Conservation (phyloP, 495 filamentous ascomycete species). For the Aspergillus taichungensis region DNA sequence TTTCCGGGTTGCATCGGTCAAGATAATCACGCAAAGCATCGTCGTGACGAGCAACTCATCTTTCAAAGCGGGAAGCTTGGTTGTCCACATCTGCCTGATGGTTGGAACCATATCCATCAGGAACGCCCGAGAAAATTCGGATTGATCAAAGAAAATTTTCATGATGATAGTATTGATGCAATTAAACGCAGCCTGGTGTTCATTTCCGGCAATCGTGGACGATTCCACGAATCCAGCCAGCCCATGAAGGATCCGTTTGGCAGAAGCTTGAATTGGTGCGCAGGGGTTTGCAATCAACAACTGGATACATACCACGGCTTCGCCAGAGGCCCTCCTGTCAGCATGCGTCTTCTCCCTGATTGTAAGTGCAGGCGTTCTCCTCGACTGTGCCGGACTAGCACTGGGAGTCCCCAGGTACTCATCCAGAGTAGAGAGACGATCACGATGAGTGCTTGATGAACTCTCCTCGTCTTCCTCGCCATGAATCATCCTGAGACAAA, state of each 20-base stretch:
- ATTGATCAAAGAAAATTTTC: constrained; percentile 57
- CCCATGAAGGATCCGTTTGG: constrained; percentile 47
- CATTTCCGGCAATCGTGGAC: constrained; percentile 48
- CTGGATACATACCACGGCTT: constrained; percentile 58
- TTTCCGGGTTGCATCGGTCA: constrained; percentile 17
- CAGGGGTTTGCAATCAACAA: constrained; percentile 58
- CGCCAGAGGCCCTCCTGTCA: constrained; percentile 35
- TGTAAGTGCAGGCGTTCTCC: constrained; percentile 21
- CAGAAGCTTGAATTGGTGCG: constrained; percentile 55
- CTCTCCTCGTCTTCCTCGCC: constrained; percentile 17
- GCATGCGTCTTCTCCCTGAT: constrained; percentile 18
- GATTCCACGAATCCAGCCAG: constrained; percentile 55
- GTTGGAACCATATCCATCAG: constrained; percentile 57
- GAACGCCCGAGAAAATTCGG: constrained; percentile 48
- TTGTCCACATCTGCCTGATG: constrained; percentile 64
- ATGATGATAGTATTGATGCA: constrained; percentile 63
- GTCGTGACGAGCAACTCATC: constrained; percentile 70
- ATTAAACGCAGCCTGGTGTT: constrained; percentile 63
- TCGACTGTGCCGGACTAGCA: constrained; percentile 23
- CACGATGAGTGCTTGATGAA: constrained; percentile 21
- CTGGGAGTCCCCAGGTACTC: constrained; percentile 18
- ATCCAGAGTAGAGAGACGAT: constrained; percentile 17
- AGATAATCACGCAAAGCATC: constrained; percentile 43
- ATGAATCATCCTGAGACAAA: constrained; percentile 42
- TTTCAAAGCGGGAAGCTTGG: constrained; percentile 49